Percentiles rank a stretch among this genome's conserved stretches.
Evolutionary conservation across 768 basidiomycete species (phyloP).

Genomic region (Imleria badia): DNA sequence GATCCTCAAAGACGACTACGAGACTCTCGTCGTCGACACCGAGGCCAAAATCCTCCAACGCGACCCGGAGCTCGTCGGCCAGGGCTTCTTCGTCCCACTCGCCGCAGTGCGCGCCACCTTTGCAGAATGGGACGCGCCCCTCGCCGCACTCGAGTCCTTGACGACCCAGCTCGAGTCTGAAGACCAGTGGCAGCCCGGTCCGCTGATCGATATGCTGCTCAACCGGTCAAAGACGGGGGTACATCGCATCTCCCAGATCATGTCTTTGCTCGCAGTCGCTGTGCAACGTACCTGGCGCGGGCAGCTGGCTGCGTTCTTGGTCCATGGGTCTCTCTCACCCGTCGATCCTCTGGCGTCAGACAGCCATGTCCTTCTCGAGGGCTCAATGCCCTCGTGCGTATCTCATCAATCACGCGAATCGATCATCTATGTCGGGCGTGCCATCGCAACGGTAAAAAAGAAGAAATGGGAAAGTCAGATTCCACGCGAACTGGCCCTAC

Average conservation of each 20-base stretch:
- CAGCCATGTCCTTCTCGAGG: conserved; percentile 56
- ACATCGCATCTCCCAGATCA: conserved; percentile 68
- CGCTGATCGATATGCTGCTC: conserved; percentile 76
- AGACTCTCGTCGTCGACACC: conserved; percentile 72
- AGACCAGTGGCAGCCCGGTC: conserved; percentile 62
- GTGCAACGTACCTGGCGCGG: conserved; percentile 83
- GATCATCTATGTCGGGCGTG: conserved; percentile 83
- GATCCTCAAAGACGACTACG: conserved; percentile 79
- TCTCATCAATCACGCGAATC: conserved; percentile 73
- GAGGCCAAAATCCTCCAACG: conserved; percentile 76
- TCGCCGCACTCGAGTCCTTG: conserved; percentile 67
- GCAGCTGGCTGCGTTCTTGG: conserved; percentile 77
- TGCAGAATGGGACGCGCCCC: conserved; percentile 84
- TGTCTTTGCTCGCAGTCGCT: conserved; percentile 66
- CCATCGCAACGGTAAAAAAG: conserved; percentile 78
- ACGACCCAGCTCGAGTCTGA: conserved; percentile 59
- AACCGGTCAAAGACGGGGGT: conserved; percentile 75
- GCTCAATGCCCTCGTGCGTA: conserved; percentile 74
- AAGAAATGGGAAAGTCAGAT: conserved; percentile 80
- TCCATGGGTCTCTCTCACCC: conserved; percentile 68
- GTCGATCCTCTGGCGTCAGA: conserved; percentile 68
- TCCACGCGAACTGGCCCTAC: conserved; percentile 61
- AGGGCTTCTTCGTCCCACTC: conserved; percentile 80
- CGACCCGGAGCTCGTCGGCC: conserved; percentile 75
- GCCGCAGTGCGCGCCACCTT: conserved; percentile 82